Evolutionary conservation across 2,329 filamentous ascomycete genomes (phyloP), one percentile per base, ranked within the genome.

Genomic region (Phyllosticta paracitricarpa): DNA sequence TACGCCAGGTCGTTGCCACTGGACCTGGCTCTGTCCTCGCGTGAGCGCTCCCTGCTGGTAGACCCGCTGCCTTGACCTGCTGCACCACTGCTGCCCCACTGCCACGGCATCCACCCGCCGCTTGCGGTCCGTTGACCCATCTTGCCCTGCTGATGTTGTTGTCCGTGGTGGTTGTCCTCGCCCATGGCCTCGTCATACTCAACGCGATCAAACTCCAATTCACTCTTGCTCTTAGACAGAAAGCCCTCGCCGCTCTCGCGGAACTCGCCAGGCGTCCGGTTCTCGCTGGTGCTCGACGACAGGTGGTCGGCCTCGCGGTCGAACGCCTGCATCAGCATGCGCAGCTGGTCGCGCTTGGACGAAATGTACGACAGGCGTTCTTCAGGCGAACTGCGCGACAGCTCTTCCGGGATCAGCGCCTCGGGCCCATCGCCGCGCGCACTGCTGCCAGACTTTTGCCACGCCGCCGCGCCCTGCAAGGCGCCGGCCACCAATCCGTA

Each of bases 191-290:
- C 88, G 35, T 86, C 73, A 30, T 70, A 85, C 64, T 94, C 89
- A 66, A 95, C 89, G 72, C 90, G 89, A 70, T 96, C 91, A 70
- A 97, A 97, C 67, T 96, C 93, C 22, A 83, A 84, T 71, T 96
- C 91, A 72, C 89, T 95, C 65, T 86, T 85, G 70, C 89, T 93
- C 77, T 93, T 93, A 68, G 84, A 87, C 68, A 96, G 76, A 14
- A n/a, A 48, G 9, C 59, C 59, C 2, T 79, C 84, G 64, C 72
- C 69, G 65, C 78, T 80, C n/a, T 80, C 78, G 64, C 72, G 78
- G 78, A 63, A 77, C 30, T 65, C 62, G 76, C 77, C 58, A 80
- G 75, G 64, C 79, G 57, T 59, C 73, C 2, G 72, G 64, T 60
- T 70, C 65, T 12, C 65, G 25, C 66, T 66, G 19, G 61, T 62